These are phyloP conservation scores for Epithele typhae DNA, from an alignment of 768 basidiomycete genomes.

Conservation along the genomic window DNA sequence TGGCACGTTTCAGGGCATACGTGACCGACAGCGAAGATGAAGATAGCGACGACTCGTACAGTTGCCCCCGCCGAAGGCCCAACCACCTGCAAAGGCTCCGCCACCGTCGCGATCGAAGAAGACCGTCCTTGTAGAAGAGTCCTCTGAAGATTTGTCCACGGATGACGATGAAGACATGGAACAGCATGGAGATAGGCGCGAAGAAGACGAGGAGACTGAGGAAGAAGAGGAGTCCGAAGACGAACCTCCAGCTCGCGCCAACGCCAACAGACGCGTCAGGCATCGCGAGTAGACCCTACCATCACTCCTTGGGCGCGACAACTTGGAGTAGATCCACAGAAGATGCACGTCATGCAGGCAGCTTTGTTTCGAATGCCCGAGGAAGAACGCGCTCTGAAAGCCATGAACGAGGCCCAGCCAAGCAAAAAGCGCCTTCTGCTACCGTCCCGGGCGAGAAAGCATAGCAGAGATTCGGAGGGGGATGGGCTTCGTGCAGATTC, in stretches of 20 bases:
- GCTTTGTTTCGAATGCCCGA: slow-evolving; percentile 78
- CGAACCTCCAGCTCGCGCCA: background rate
- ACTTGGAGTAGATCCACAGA: slow-evolving; percentile 77
- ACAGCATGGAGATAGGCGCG: slow-evolving; percentile 1
- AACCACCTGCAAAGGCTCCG: too few species aligned
- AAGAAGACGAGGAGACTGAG: slow-evolving; percentile 1
- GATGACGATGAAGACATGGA: background rate
- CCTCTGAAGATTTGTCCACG: too few species aligned
- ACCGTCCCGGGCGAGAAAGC: slow-evolving; percentile 54
- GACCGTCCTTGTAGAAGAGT: too few species aligned
- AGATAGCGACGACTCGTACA: too few species aligned
- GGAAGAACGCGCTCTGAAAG: slow-evolving; percentile 62
- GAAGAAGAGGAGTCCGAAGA: slow-evolving; percentile 5
- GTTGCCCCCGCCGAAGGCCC: too few species aligned
- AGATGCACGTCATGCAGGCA: slow-evolving; percentile 92
- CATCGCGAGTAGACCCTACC: slow-evolving; percentile 37
- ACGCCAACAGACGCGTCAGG: background rate
- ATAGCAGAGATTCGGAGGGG: slow-evolving; percentile 74
- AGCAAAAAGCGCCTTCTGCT: slow-evolving; percentile 29
- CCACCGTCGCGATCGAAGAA: too few species aligned
- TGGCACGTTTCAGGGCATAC: slow-evolving; percentile 70
- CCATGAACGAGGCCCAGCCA: slow-evolving; percentile 37
- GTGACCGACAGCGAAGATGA: slow-evolving; percentile 54
- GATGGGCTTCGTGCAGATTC: slow-evolving; percentile 55
- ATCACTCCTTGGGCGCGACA: slow-evolving; percentile 70